Evolutionary conservation across 495 filamentous ascomycete genomes (phyloP).

Genomic region (Aspergillus egyptiacus): DNA sequence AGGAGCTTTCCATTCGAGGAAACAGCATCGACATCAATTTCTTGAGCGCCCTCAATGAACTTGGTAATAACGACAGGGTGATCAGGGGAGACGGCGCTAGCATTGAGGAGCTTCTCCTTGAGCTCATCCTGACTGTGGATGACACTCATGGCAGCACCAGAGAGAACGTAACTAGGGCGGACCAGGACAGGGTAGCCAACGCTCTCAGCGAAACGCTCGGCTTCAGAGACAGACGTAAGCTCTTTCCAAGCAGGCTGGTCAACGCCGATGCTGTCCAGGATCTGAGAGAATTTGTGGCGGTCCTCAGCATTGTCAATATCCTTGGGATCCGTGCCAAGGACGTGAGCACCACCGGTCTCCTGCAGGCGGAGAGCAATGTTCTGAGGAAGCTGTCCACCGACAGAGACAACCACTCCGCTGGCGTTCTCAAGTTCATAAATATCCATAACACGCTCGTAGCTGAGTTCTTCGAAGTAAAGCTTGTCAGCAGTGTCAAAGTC

Average conservation of each 20-base stretch:
- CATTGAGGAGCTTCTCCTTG: conserved; percentile 80
- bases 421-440: conserved; percentile 92
- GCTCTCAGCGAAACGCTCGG: conserved; percentile 71
- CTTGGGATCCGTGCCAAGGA: conserved; percentile 84
- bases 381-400: conserved; percentile 93
- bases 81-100: conserved; percentile 85
- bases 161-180: conserved; percentile 91
- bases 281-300: conserved; percentile 95
- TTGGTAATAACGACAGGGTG: conserved; percentile 98
- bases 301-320: conserved; percentile 98
- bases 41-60: conserved; percentile 94
- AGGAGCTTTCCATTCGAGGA: conserved; percentile 80
- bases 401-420: conserved; percentile 85
- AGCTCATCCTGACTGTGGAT: conserved; percentile 85
- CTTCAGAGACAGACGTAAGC: conserved; percentile 82
- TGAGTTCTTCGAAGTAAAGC: conserved; percentile 94
- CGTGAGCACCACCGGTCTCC: conserved; percentile 78
- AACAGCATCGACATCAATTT: conserved; percentile 97
- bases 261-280: conserved; percentile 91
- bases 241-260: conserved; percentile 99
- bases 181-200: conserved; percentile 92
- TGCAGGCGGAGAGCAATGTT: conserved; percentile 96
- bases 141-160: conserved; percentile 96
- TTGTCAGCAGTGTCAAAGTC: conserved; percentile 94
- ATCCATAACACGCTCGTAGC: conserved; percentile 97